Percentiles rank a stretch among this genome's conserved stretches.
phyloP scores from a whole-genome alignment of 116 monocot species.

The Cymodocea nodosa region DNA sequence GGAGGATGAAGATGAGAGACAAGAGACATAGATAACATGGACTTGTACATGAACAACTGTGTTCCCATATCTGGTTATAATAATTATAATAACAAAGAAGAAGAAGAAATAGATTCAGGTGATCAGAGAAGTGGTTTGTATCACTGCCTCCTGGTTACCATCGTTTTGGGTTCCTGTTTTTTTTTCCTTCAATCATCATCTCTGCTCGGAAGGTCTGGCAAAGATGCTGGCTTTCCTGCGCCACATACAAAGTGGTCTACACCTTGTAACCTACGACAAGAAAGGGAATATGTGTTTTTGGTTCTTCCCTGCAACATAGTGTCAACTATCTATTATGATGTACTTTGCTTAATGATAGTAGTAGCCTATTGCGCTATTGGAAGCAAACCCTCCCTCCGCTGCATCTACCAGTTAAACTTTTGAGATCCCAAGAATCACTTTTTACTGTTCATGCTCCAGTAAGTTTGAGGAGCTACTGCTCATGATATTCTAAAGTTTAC shows the following conservation, averaged over 20 bases:
- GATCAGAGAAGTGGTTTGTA: background rate
- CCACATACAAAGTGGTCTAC: background rate
- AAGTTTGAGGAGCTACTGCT: too few species aligned
- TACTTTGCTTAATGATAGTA: too few species aligned
- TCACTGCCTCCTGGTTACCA: background rate
- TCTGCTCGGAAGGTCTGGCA: background rate
- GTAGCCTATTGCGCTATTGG: too few species aligned
- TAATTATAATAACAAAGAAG: background rate
- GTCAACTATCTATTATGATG: too few species aligned
- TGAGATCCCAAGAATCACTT: too few species aligned
- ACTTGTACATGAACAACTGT: background rate
- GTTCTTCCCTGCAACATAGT: too few species aligned
- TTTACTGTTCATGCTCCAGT: too few species aligned
- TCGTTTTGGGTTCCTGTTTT: background rate
- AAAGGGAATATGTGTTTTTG: slow-evolving; percentile 2
- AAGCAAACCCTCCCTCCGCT: too few species aligned
- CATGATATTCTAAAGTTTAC: too few species aligned
- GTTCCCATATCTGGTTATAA: background rate
- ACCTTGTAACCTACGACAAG: background rate
- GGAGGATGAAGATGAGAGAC: background rate
- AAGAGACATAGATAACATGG: background rate
- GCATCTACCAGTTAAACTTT: too few species aligned
- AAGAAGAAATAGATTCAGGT: background rate
- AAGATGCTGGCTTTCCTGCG: background rate
- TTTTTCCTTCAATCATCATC: background rate